phyloP scores from a whole-genome alignment of 495 filamentous ascomycete species.

The Daldinia bambusicola region DNA sequence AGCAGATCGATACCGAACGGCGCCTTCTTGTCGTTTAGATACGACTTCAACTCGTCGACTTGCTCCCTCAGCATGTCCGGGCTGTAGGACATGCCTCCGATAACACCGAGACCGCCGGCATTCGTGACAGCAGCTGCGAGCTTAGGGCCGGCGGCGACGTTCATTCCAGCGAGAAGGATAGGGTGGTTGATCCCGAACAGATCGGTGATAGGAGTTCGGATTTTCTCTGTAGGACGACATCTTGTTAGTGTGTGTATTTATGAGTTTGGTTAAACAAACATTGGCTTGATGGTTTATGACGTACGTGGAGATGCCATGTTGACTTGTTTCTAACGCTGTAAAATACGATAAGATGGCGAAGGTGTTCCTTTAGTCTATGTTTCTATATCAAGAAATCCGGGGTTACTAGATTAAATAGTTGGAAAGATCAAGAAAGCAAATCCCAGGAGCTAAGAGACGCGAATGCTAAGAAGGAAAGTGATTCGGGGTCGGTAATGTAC shows the following conservation, averaged over 20 bases:
- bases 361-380: neutral
- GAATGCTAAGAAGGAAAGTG: neutral
- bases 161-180: conserved; percentile 96
- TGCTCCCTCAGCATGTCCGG: conserved; percentile 97
- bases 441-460: neutral
- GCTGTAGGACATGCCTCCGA: conserved; percentile 96
- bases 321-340: conserved; percentile 33
- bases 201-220: conserved; percentile 90
- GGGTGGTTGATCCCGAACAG: conserved; percentile 98
- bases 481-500: conserved; percentile 22
- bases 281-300: conserved; percentile 45
- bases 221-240: conserved; percentile 68
- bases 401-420: conserved; percentile 35
- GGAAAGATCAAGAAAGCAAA: conserved; percentile 17
- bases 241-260: conserved; percentile 37
- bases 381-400: conserved; percentile 18
- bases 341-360: neutral
- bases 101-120: conserved; percentile 94
- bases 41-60: conserved; percentile 92
- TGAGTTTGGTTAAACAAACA: neutral
- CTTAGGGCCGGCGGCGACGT: conserved; percentile 97
- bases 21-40: conserved; percentile 91
- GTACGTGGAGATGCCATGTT: conserved; percentile 86
- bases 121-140: conserved; percentile 97
- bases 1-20: conserved; percentile 97